Evolutionary conservation across 139 green algal genomes (phyloP).

Genomic region (Limnomonas spitsbergensis): DNA sequence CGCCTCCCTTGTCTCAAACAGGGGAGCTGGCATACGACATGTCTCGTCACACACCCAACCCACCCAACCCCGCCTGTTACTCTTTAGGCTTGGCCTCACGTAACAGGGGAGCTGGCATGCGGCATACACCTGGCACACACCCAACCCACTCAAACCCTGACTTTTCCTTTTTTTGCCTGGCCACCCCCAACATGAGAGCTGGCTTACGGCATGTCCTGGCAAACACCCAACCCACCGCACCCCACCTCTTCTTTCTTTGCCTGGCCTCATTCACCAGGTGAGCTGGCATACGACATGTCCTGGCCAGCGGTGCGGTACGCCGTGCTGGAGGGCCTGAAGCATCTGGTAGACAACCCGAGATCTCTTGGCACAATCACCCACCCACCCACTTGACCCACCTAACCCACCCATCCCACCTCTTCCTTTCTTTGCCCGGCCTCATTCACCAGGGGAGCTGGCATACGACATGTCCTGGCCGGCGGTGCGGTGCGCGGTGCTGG

Average conservation of each 20-base stretch:
- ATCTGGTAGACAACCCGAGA: slow-evolving; percentile 65
- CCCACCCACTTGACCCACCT: too few relatives aligned
- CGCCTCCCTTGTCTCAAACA: not conserved
- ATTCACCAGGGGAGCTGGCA: slow-evolving; percentile 66
- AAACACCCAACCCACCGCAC: too few relatives aligned
- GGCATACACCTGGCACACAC: too few relatives aligned
- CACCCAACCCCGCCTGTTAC: not conserved
- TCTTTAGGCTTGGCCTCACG: slow-evolving; percentile 25
- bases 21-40: not conserved
- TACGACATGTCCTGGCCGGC: slow-evolving; percentile 51
- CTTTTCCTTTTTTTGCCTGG: too few relatives aligned
- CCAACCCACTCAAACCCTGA: too few relatives aligned
- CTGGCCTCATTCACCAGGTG: too few relatives aligned
- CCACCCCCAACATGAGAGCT: slow-evolving; percentile 64
- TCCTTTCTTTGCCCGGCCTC: slow-evolving; percentile 27
- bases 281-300: slow-evolving; percentile 64
- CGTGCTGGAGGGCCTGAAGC: slow-evolving; percentile 57
- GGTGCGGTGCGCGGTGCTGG: slow-evolving; percentile 57
- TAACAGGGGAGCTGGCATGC: too few relatives aligned
- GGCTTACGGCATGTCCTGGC: slow-evolving; percentile 52
- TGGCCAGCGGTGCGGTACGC: slow-evolving; percentile 49
- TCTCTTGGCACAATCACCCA: too few relatives aligned
- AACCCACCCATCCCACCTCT: not conserved
- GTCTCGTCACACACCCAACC: too few relatives aligned
- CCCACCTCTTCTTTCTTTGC: not conserved